Evolutionary conservation across 116 monocot species (phyloP), one percentile per base, ranked within the genome.

Genomic region (Phalaenopsis hybrid): DNA sequence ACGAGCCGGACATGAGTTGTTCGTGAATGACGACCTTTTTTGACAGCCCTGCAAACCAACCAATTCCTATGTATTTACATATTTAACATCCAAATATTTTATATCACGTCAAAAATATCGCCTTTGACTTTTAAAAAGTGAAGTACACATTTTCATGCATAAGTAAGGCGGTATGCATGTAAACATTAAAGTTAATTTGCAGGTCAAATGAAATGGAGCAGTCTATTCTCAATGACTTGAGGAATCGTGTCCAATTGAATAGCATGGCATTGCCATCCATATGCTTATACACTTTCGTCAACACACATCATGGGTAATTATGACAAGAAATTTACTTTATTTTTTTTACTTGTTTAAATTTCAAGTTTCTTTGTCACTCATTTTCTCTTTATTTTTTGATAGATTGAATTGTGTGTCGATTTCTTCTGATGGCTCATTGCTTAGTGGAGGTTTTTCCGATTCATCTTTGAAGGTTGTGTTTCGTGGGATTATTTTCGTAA

Each of bases 361-460:
- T 67, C 75, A 52, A 45, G 8, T 57, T 20, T 51, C 44, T 7
- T 23, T 52, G n/a, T 83, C 8, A 58, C 28, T 69, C 81, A 69
- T 3, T 45, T 5, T 45, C 5, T 81, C 3, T 85, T 8, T 34
- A 34, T 34, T 81, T 70, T 45, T 23, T 84, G 13, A 23, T 79
- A 97, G 96, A 55, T 84, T 99, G 79, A 99, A 95, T 74, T 99
- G 99, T 86, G 89, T 93, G 51, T 80, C 99, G 25, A 89, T 99
- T 81, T 95, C 99, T 44, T 87, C 92, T 55, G 99, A 99, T 83
- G 99, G 99, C 37, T 92, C 95, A 59, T 84, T 99, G 82, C 88
- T 99, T 86, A 95, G 86, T 82, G 95, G 93, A 82, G 99, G 99
- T 49, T 99, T 99, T 79, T 95, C 99, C 63, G 99, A 99, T 78